These are phyloP conservation scores for Leucocoprinus birnbaumii DNA, from an alignment of 768 basidiomycete species.

Conservation along the genomic window DNA sequence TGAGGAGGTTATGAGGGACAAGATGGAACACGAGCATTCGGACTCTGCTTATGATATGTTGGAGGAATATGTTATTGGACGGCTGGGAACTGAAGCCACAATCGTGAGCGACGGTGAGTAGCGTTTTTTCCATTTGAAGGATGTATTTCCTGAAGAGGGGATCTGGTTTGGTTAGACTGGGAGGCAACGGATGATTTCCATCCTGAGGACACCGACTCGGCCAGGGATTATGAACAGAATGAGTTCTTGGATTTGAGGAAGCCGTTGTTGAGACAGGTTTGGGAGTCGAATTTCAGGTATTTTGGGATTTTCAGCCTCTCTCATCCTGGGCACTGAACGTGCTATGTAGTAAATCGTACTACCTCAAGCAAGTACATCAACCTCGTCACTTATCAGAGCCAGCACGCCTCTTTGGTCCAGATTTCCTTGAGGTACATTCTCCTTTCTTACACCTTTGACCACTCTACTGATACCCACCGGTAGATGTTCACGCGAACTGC, in stretches of 20 bases:
- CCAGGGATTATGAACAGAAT: constrained; percentile 82
- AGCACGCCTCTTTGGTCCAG: constrained; percentile 84
- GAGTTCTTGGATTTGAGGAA: constrained; percentile 88
- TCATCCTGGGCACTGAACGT: not conserved
- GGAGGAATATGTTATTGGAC: constrained; percentile 83
- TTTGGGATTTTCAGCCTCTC: constrained; percentile 16
- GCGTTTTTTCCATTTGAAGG: not conserved
- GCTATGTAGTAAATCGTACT: constrained; percentile 78
- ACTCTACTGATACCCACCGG: not conserved
- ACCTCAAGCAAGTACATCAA: constrained; percentile 95
- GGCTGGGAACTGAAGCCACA: constrained; percentile 70
- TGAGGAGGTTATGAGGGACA: constrained; percentile 76
- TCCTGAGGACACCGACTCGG: constrained; percentile 84
- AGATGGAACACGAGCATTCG: constrained; percentile 82
- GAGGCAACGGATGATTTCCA: constrained; percentile 87
- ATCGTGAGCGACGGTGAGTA: constrained; percentile 75
- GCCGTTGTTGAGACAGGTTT: constrained; percentile 84
- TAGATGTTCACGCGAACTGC: constrained; percentile 80
- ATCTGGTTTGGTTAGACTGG: constrained; percentile 59
- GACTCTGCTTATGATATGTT: constrained; percentile 91
- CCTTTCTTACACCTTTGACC: constrained; percentile 8
- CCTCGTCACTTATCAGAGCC: constrained; percentile 83
- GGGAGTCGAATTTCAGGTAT: constrained; percentile 81
- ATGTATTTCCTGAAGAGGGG: not conserved
- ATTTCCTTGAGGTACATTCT: constrained; percentile 68